phyloP scores from a whole-genome alignment of 2,329 filamentous ascomycete genomes.

The Neopestalotiopsis sp. region DNA sequence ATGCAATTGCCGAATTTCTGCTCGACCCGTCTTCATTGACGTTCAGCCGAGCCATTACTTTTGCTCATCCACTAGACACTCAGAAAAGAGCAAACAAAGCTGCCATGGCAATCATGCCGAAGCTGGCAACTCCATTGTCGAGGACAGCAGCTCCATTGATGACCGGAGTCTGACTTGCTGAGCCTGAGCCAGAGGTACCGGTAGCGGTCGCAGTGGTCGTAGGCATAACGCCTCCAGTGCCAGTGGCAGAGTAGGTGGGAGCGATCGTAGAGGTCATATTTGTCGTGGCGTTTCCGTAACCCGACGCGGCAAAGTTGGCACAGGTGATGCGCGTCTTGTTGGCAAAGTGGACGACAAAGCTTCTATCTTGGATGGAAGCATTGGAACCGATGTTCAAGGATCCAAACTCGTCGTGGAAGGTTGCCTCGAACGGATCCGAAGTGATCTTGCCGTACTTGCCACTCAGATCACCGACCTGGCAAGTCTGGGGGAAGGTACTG shows the following conservation, averaged over 20 bases:
- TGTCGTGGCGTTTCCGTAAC: constrained; percentile 23
- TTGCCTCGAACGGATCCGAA: constrained; percentile 51
- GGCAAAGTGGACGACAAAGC: constrained; percentile 67
- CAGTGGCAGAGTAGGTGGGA: constrained; percentile 10
- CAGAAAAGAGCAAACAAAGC: background rate
- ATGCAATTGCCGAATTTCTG: background rate
- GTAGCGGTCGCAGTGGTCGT: constrained; percentile 8
- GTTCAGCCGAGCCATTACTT: background rate
- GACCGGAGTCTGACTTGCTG: constrained; percentile 21
- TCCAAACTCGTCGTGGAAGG: constrained; percentile 63
- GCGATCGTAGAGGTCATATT: background rate
- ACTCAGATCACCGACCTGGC: constrained; percentile 78
- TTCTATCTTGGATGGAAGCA: constrained; percentile 69
- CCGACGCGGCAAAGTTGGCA: constrained; percentile 60
- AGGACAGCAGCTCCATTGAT: background rate
- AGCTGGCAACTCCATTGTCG: background rate
- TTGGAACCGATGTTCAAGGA: constrained; percentile 56
- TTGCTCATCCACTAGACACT: background rate
- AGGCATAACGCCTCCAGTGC: constrained; percentile 18
- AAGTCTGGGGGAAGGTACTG: constrained; percentile 60
- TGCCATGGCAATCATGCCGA: background rate
- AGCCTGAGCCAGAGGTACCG: background rate
- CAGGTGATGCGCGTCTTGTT: constrained; percentile 70
- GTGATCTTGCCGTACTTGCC: constrained; percentile 74
- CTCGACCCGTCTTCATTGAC: background rate